phyloP scores from a whole-genome alignment of 2,329 filamentous ascomycete genomes.

The Diaporthe aspalathi region DNA sequence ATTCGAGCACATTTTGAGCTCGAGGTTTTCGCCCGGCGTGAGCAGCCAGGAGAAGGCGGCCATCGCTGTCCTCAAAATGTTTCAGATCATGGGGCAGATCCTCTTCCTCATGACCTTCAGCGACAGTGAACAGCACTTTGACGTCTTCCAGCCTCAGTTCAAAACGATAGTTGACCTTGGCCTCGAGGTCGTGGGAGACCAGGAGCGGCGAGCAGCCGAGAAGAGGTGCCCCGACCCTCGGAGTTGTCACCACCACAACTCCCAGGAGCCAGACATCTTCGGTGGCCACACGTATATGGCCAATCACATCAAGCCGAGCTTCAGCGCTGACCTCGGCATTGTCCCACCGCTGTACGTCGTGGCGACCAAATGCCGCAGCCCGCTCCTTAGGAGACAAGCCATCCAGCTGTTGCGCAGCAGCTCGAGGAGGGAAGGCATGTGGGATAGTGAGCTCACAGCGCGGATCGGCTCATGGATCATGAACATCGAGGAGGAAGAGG shows the following conservation, averaged over 20 bases:
- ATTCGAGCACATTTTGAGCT: slow-evolving; percentile 65
- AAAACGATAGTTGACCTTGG: slow-evolving; percentile 67
- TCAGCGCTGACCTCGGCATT: slow-evolving; percentile 73
- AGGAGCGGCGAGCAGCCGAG: slow-evolving; percentile 63
- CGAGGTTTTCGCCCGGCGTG: slow-evolving; percentile 60
- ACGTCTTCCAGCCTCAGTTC: slow-evolving; percentile 64
- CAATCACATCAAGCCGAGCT: slow-evolving; percentile 68
- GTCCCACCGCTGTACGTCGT: slow-evolving; percentile 73
- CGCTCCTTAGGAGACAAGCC: slow-evolving; percentile 66
- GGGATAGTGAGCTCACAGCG: slow-evolving; percentile 72
- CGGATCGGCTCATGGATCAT: slow-evolving; percentile 67
- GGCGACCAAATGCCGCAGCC: slow-evolving; percentile 74
- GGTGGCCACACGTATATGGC: slow-evolving; percentile 57
- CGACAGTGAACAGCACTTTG: slow-evolving; percentile 68
- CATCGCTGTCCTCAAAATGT: slow-evolving; percentile 72
- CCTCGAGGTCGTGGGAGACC: slow-evolving; percentile 68
- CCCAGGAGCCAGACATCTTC: slow-evolving; percentile 51
- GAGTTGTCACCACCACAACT: slow-evolving; percentile 56
- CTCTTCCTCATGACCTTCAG: slow-evolving; percentile 71
- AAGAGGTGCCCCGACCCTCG: slow-evolving; percentile 57
- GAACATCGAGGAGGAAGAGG: slow-evolving; percentile 63
- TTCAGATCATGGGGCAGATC: slow-evolving; percentile 67
- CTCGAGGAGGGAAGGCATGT: slow-evolving; percentile 74
- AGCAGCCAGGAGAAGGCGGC: slow-evolving; percentile 68
- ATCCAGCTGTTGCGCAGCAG: slow-evolving; percentile 70